These are phyloP conservation scores for Abortiporus biennis DNA, from an alignment of 1,284 basidiomycete genomes.

Conservation along the genomic window DNA sequence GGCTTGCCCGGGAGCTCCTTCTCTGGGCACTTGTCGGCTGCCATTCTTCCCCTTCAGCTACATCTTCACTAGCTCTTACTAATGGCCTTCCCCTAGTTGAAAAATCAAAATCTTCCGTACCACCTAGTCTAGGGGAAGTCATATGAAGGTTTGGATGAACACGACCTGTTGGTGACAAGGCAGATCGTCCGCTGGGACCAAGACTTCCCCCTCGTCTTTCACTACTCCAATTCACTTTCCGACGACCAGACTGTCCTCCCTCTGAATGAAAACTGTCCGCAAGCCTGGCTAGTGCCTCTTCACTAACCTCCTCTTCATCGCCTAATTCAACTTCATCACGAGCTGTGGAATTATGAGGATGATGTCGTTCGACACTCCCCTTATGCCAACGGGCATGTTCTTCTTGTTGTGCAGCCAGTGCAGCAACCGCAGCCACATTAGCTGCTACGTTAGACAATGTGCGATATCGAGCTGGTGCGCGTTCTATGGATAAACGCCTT, in stretches of 20 bases:
- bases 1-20: constrained; percentile 51
- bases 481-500: constrained; percentile 39
- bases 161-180: constrained; percentile 16
- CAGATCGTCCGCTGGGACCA: constrained; percentile 25
- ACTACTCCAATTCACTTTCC: constrained; percentile 63
- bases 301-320: constrained; percentile 43
- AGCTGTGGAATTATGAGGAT: constrained; percentile 4
- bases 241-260: constrained; percentile 33
- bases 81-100: constrained; percentile 39
- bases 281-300: constrained; percentile 46
- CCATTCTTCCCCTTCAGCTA: constrained; percentile 18
- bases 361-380: constrained; percentile 15
- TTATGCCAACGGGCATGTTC: constrained; percentile 24
- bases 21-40: constrained; percentile 15
- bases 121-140: constrained; percentile 11
- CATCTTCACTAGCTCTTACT: constrained; percentile 25
- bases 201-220: constrained; percentile 47
- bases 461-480: constrained; percentile 54
- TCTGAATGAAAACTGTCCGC: constrained; percentile 73
- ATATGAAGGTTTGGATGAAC: constrained; percentile 29
- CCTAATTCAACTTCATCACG: constrained; percentile 19
- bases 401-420: constrained; percentile 57
- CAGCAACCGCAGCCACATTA: constrained; percentile 61
- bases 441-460: constrained; percentile 61
- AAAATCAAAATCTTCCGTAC: constrained; percentile 19